These are phyloP conservation scores for Chloromonas sp. DNA, from an alignment of 163 green algal species.

Conservation along the genomic window DNA sequence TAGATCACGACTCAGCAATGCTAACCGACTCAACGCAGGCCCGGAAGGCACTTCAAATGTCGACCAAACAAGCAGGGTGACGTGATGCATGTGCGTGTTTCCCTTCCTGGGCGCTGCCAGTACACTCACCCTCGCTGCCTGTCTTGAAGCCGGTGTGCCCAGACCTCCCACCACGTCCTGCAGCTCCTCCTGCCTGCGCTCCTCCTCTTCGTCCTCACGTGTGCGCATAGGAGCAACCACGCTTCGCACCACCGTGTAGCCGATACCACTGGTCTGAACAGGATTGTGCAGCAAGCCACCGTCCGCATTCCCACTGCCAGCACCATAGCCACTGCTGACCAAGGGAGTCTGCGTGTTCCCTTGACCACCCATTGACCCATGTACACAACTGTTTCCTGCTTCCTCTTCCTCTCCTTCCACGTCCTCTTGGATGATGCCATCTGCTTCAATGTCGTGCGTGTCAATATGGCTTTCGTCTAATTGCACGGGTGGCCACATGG, in stretches of 20 bases:
- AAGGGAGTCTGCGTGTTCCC: no score
- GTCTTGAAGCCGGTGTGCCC: not conserved
- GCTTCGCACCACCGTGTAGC: conserved; percentile 1
- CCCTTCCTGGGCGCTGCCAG: no score
- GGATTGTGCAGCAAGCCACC: not conserved
- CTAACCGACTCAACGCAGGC: no score
- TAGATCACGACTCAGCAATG: no score
- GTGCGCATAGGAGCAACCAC: not conserved
- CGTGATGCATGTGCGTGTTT: no score
- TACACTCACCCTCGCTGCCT: not conserved
- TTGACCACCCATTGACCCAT: not conserved
- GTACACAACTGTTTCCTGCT: not conserved
- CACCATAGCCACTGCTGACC: no score
- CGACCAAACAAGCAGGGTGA: no score
- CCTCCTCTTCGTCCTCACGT: not conserved
- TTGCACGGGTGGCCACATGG: not conserved
- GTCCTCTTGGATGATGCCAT: not conserved
- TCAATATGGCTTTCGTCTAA: not conserved
- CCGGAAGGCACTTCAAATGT: no score
- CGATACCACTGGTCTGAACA: not conserved
- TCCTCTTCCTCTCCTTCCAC: not conserved
- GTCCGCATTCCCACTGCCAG: no score
- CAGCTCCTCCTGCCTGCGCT: not conserved
- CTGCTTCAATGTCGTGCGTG: not conserved
- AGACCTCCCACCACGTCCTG: not conserved